Conservation (phyloP, 73 alveolate genomes). For the Durusdinium trenchii region DNA sequence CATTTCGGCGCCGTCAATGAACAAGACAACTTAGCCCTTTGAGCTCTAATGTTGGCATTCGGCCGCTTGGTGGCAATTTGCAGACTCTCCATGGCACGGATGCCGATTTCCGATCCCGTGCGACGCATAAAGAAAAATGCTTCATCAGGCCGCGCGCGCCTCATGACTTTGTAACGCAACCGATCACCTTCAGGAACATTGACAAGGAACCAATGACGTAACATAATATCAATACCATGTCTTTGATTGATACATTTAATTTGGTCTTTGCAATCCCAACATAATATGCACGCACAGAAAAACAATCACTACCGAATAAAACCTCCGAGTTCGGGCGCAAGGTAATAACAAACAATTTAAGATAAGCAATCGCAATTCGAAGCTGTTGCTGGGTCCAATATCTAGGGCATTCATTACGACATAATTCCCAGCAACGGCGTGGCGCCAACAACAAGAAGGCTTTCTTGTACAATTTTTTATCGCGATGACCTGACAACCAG, state of each 20-base stretch:
- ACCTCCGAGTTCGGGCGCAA: neutral
- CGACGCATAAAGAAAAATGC: neutral
- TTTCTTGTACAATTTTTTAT: neutral
- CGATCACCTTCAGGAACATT: neutral
- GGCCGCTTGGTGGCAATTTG: neutral
- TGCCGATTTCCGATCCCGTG: neutral
- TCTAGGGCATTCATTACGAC: neutral
- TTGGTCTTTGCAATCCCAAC: neutral
- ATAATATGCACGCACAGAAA: neutral
- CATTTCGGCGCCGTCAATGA: neutral
- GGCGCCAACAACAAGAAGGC: slow-evolving; percentile 11
- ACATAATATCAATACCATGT: neutral
- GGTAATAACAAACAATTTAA: neutral
- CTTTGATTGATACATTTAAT: neutral
- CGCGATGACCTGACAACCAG: neutral
- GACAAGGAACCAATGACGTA: neutral
- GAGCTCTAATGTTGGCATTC: neutral
- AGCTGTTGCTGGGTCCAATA: too few species aligned
- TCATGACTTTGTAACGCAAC: neutral
- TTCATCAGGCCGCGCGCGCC: neutral
- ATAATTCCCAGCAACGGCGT: neutral
- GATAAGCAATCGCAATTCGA: too few species aligned
- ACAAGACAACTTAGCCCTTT: neutral
- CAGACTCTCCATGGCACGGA: neutral
- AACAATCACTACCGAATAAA: neutral